phyloP scores from a whole-genome alignment of 805 yeast genomes.

The Saturnispora galanensis region DNA sequence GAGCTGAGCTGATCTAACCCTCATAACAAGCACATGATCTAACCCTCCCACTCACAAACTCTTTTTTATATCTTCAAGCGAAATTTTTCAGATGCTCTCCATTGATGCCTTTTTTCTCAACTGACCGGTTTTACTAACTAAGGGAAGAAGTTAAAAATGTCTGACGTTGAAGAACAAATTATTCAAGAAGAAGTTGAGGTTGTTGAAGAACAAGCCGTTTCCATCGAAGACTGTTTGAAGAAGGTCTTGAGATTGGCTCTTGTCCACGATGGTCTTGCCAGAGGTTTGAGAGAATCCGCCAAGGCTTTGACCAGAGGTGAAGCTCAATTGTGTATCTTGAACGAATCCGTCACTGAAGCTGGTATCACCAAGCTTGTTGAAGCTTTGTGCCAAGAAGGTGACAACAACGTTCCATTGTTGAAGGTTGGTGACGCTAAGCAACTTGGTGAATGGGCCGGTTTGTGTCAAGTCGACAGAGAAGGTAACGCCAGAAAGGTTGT shows the following conservation, averaged over 20 bases:
- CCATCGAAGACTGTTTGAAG: constrained; percentile 97
- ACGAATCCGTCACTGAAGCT: constrained; percentile 97
- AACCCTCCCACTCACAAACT: constrained; percentile 4
- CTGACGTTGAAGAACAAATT: constrained; percentile 88
- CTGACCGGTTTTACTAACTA: constrained; percentile 31
- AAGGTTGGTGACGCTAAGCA: constrained; percentile 99
- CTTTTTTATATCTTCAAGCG: background rate
- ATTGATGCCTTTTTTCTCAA: constrained; percentile 8
- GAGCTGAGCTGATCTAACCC: background rate
- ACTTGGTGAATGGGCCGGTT: constrained; percentile 99
- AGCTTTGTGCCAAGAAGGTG: constrained; percentile 98
- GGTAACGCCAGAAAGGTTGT: constrained; percentile 99
- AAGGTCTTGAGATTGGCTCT: constrained; percentile 96
- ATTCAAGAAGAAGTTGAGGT: constrained; percentile 66
- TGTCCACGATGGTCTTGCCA: constrained; percentile 98
- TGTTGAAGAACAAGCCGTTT: constrained; percentile 78
- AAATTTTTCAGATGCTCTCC: background rate
- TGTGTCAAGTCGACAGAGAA: constrained; percentile 98
- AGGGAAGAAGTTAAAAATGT: constrained; percentile 44
- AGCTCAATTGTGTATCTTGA: constrained; percentile 95
- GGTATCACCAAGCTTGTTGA: constrained; percentile 94
- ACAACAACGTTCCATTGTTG: constrained; percentile 92
- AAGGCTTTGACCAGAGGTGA: constrained; percentile 97
- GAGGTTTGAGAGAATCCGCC: constrained; percentile 99
- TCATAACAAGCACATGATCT: constrained; percentile 2